phyloP scores from a whole-genome alignment of 805 yeast species.

The Ogataea henricii region DNA sequence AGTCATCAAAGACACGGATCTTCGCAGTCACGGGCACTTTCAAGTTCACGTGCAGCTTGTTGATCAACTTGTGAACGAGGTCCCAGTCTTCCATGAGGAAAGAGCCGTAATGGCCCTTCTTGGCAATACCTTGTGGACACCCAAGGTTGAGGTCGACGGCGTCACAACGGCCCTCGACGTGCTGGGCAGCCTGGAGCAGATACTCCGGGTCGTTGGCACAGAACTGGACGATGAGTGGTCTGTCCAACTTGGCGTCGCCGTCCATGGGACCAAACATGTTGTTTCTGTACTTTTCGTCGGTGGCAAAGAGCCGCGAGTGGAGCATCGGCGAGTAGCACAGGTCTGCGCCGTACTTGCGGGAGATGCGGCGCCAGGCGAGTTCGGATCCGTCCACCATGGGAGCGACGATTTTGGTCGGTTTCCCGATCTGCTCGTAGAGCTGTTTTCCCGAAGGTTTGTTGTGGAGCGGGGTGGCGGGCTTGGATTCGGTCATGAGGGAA shows the following conservation, averaged over 20 bases:
- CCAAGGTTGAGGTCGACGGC: conserved; percentile 96
- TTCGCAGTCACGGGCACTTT: conserved; percentile 93
- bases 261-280: conserved; percentile 74
- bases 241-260: conserved; percentile 66
- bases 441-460: conserved; percentile 58
- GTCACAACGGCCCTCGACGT: conserved; percentile 82
- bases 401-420: conserved; percentile 85
- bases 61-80: conserved; percentile 68
- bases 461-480: neutral
- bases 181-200: conserved; percentile 75
- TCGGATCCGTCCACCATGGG: conserved; percentile 99
- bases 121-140: conserved; percentile 98
- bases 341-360: conserved; percentile 88
- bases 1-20: conserved; percentile 84
- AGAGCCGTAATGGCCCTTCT: conserved; percentile 92
- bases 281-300: conserved; percentile 74
- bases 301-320: conserved; percentile 88
- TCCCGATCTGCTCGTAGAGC: conserved; percentile 66
- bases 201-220: conserved; percentile 95
- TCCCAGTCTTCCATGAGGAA: conserved; percentile 98
- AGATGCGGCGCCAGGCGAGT: conserved; percentile 89
- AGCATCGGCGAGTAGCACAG: conserved; percentile 96
- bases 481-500: neutral
- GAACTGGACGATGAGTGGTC: conserved; percentile 92
- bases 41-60: conserved; percentile 70